These are phyloP conservation scores for Solanum chacoense DNA, from an alignment of 305 asterid species.

Conservation along the genomic window DNA sequence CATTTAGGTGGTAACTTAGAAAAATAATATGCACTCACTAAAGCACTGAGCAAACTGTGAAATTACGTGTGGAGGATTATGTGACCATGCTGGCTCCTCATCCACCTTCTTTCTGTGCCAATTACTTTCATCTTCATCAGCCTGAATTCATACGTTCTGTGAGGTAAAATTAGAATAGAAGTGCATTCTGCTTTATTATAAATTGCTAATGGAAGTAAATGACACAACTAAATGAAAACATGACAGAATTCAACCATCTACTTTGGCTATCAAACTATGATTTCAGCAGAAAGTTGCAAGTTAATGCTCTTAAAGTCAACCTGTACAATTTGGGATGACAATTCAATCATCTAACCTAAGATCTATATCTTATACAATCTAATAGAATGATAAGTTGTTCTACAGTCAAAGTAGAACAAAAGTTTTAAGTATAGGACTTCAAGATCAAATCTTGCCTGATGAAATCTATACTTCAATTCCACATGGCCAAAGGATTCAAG, in stretches of 20 bases:
- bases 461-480: neutral
- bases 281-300: neutral
- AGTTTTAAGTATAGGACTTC: neutral
- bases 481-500: neutral
- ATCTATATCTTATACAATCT: neutral
- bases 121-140: constrained; percentile 67
- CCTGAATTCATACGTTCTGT: constrained; percentile 38
- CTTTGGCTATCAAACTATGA: neutral
- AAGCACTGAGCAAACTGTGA: constrained; percentile 75
- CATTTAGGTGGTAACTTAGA: neutral
- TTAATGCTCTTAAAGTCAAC: neutral
- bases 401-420: neutral
- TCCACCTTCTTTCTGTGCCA: constrained; percentile 50
- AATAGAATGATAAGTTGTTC: neutral
- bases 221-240: neutral
- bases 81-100: constrained; percentile 44
- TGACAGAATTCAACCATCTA: neutral
- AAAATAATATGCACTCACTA: constrained; percentile 50
- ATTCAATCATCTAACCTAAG: neutral
- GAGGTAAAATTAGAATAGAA: constrained; percentile 10
- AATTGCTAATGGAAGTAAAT: neutral
- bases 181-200: neutral
- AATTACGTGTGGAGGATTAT: constrained; percentile 59
- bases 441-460: neutral
- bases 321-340: neutral